These are phyloP conservation scores for Pisolithus marmoratus DNA, from an alignment of 768 basidiomycete genomes.

Conservation along the genomic window DNA sequence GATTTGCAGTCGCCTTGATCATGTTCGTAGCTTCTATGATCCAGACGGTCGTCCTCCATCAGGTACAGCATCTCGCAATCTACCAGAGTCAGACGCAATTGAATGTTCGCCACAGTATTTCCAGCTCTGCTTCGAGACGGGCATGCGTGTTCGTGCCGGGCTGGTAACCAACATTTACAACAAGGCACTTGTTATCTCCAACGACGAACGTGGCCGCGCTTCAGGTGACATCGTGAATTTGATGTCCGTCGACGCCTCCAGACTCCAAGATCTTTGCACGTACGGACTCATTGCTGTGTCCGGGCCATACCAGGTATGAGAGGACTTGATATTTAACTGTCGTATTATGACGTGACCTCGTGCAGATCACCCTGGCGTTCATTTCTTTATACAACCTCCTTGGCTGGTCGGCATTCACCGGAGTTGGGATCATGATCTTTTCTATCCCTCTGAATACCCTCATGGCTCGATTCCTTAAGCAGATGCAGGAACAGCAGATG, in stretches of 20 bases:
- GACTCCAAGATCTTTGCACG: slow-evolving; percentile 75
- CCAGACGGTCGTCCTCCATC: slow-evolving; percentile 78
- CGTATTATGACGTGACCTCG: neutral
- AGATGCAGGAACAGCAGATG: slow-evolving; percentile 86
- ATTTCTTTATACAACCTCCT: slow-evolving; percentile 84
- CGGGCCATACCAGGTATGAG: slow-evolving; percentile 72
- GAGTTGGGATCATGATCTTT: slow-evolving; percentile 80
- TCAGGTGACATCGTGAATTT: slow-evolving; percentile 93
- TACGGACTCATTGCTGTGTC: slow-evolving; percentile 82
- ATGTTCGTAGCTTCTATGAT: slow-evolving; percentile 81
- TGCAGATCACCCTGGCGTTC: slow-evolving; percentile 80
- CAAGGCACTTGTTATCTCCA: slow-evolving; percentile 81
- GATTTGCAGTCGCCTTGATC: slow-evolving; percentile 65
- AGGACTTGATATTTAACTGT: neutral
- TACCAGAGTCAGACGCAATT: neutral
- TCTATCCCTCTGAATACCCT: slow-evolving; percentile 70
- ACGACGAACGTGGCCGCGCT: slow-evolving; percentile 74
- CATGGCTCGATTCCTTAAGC: slow-evolving; percentile 65
- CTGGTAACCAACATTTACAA: slow-evolving; percentile 81
- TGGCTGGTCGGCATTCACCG: slow-evolving; percentile 88
- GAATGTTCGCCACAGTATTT: slow-evolving; percentile 57
- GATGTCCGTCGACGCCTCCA: slow-evolving; percentile 81
- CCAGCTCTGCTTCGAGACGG: slow-evolving; percentile 75
- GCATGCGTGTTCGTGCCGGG: slow-evolving; percentile 92
- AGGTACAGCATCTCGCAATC: slow-evolving; percentile 38